Base-by-base conservation (phyloP, 208 protist genomes). In the Wallacemonas sp. region DNA sequence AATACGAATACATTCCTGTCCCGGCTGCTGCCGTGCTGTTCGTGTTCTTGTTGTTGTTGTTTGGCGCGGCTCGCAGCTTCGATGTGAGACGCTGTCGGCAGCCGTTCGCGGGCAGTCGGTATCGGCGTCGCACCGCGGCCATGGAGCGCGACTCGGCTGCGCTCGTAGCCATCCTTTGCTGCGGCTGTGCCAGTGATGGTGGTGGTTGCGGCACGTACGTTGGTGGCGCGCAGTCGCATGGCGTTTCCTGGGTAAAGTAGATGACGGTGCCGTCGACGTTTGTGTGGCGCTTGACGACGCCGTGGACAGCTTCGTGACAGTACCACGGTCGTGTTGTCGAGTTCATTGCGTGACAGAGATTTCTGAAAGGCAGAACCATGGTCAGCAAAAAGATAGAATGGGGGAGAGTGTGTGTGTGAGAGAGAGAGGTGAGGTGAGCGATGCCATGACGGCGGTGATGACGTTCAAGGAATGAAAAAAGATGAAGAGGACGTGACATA, bases 181-280 rank as follows among this genome's bases (percentile, higher is more conserved):
- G 38, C 16, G 3, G 17, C 24, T 16, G 48, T 38, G 21, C 21
- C 23, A 14, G n/a, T 5, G 43, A 56, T 44, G 48, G n/a, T 4
- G 9, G 60, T 26, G 60, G 61, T 30, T 4, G 21, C 24, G 19
- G 33, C 1, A 64, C 55, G 9, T 38, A 52, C 2, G 12, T 26
- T 9, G 76, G 80, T 33, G 65, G 68, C 8, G 47, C 23, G 47
- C 82, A 82, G 72, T 84, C 76, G 54, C 82, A 85, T 8, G 43
- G 58, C 1, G 61, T 74, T 36, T 72, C 78, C 3, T 61, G 61
- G 2, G 65, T 61, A 3, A 67, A 68, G 60, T 83, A 88, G 48
- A 84, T n/a, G 9, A 52, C 65, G 0, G 71, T 82, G 55, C 82
- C 82, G 48, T 85, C 78, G 16, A 81, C 48, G 47, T 76, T 78